phyloP scores from a whole-genome alignment of 2,329 filamentous ascomycete genomes.

The Colletotrichum caudatum region DNA sequence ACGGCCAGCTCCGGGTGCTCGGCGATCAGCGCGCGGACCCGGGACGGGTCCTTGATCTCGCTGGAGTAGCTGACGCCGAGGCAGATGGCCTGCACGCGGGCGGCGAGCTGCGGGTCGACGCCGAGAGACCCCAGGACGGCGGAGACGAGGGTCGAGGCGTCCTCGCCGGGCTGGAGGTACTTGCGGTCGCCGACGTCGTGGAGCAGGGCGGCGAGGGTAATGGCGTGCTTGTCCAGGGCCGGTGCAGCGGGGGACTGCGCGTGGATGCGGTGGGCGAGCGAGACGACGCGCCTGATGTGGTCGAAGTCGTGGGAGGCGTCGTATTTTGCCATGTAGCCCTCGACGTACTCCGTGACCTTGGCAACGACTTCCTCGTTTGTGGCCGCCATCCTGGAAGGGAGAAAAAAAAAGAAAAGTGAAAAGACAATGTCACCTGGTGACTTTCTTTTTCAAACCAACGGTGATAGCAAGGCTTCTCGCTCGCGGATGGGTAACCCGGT shows the following conservation, averaged over 20 bases:
- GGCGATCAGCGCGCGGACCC: constrained; percentile 71
- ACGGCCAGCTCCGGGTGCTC: constrained; percentile 80
- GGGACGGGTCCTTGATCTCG: constrained; percentile 74
- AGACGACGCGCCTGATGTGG: constrained; percentile 84
- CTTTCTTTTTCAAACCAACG: neutral
- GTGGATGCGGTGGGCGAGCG: constrained; percentile 75
- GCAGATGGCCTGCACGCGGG: constrained; percentile 77
- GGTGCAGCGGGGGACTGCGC: constrained; percentile 43
- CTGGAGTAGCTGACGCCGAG: constrained; percentile 82
- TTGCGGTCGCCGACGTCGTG: constrained; percentile 93
- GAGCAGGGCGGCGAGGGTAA: constrained; percentile 80
- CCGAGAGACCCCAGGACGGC: constrained; percentile 68
- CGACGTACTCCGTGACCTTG: constrained; percentile 71
- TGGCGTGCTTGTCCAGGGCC: constrained; percentile 62
- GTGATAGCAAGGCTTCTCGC: constrained; percentile 18
- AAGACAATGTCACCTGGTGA: neutral
- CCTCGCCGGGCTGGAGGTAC: constrained; percentile 72
- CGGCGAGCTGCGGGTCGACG: constrained; percentile 68
- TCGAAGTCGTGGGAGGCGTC: constrained; percentile 91
- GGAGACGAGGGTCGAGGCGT: constrained; percentile 67
- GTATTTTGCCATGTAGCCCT: constrained; percentile 79
- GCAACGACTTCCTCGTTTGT: constrained; percentile 61
- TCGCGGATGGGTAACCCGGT: constrained; percentile 18
- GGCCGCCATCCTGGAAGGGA: neutral
- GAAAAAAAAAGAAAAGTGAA: too few species aligned